Evolutionary conservation across 2,329 filamentous ascomycete genomes (phyloP).

Genomic region (Colletotrichum chlorophyti): DNA sequence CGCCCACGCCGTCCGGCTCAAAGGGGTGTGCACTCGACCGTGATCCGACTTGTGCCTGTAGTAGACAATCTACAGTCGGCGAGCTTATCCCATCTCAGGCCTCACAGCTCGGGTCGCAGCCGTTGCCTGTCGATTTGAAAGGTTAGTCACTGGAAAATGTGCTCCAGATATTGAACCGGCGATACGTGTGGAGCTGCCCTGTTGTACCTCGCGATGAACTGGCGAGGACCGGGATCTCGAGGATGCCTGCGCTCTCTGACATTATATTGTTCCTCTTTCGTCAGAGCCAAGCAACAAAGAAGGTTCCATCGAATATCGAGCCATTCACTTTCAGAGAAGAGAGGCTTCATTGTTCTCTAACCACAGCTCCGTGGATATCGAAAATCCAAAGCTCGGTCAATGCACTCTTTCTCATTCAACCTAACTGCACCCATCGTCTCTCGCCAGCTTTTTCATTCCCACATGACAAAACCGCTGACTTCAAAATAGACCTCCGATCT

Average conservation of each 20-base stretch:
- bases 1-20: not conserved
- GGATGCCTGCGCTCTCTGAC: not conserved
- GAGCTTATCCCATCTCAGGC: not conserved
- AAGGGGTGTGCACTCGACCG: not conserved
- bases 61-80: not conserved
- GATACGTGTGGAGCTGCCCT: too few species aligned
- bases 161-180: too few species aligned
- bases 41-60: conserved; percentile 2
- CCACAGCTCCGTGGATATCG: too few species aligned
- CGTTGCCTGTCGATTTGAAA: not conserved
- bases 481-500: not conserved
- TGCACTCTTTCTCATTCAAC: too few species aligned
- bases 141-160: conserved; percentile 2
- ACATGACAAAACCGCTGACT: too few species aligned
- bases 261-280: not conserved
- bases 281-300: not conserved
- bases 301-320: not conserved
- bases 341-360: not conserved
- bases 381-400: too few species aligned
- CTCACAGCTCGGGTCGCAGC: not conserved
- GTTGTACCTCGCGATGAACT: not conserved
- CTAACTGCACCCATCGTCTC: too few species aligned
- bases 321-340: not conserved
- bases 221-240: not conserved
- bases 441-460: too few species aligned